Percentiles rank a stretch among this genome's conserved stretches.
Conservation (phyloP, 1,139 yeast genomes). For the Scheffersomyces cryptocercus region DNA sequence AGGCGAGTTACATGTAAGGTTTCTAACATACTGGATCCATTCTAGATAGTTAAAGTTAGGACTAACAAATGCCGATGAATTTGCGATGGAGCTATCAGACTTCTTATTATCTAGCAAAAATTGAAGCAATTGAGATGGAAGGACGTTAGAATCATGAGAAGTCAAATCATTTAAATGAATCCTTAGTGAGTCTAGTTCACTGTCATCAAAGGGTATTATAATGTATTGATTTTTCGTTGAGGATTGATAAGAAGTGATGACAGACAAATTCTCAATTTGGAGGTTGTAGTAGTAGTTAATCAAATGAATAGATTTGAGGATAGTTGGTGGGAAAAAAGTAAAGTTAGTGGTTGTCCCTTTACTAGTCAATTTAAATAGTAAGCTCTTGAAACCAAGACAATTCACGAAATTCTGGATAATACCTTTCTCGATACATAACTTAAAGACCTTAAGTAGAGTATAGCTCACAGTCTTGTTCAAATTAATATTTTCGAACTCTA, state of each 20-base stretch:
- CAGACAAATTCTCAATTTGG: constrained; percentile 6
- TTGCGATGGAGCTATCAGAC: not conserved
- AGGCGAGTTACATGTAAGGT: constrained; percentile 5
- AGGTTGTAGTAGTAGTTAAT: constrained; percentile 18
- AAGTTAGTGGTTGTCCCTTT: not conserved
- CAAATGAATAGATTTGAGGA: constrained; percentile 20
- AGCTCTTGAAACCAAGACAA: constrained; percentile 5
- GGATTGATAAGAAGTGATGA: constrained; percentile 16
- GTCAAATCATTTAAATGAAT: constrained; percentile 5
- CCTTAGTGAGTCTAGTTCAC: constrained; percentile 15
- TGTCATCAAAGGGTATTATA: constrained; percentile 19
- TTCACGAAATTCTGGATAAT: constrained; percentile 19
- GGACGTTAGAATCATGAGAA: constrained; percentile 5
- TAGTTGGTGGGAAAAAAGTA: constrained; percentile 10
- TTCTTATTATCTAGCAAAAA: constrained; percentile 6
- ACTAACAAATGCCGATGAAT: constrained; percentile 1
- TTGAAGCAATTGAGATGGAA: constrained; percentile 8
- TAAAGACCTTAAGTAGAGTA: constrained; percentile 24
- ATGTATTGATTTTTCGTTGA: constrained; percentile 14
- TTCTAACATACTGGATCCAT: constrained; percentile 27
- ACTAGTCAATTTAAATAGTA: not conserved
- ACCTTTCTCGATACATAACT: constrained; percentile 19
- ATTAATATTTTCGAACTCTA: constrained; percentile 1
- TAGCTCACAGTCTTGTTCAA: constrained; percentile 22
- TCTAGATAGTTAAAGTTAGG: constrained; percentile 10